phyloP scores from a whole-genome alignment of 2,329 filamentous ascomycete species.

The Fonsecaea multimorphosa region DNA sequence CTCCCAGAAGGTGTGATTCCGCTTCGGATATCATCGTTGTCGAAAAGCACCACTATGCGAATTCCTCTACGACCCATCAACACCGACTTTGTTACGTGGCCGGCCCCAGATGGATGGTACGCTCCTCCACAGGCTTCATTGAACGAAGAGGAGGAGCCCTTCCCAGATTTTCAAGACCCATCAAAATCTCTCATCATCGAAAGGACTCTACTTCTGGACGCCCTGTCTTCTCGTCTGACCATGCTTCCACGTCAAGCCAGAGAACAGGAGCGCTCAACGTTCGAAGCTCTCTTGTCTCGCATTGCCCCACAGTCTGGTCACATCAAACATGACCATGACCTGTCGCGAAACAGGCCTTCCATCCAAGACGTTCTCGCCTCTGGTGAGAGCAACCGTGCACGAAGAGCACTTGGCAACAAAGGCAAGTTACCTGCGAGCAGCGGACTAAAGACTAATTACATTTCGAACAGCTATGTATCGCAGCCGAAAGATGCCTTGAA shows the following conservation, averaged over 20 bases:
- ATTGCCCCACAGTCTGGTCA: constrained; percentile 10
- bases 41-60: background rate
- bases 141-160: background rate
- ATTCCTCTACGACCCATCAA: background rate
- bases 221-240: background rate
- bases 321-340: constrained; percentile 6
- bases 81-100: background rate
- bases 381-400: background rate
- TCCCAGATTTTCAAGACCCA: constrained; percentile 1
- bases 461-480: background rate
- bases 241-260: background rate
- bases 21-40: background rate
- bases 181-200: constrained; percentile 6
- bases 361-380: background rate
- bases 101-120: background rate
- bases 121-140: background rate
- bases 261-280: background rate
- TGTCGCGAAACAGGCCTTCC: background rate
- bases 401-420: constrained; percentile 5
- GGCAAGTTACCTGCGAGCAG: background rate
- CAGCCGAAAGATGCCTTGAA: constrained; percentile 1
- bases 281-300: constrained; percentile 6
- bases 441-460: background rate
- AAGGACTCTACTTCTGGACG: constrained; percentile 2
- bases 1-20: background rate